Conservation (phyloP, 441 rosid genomes). For the Populus trichocarpa region DNA sequence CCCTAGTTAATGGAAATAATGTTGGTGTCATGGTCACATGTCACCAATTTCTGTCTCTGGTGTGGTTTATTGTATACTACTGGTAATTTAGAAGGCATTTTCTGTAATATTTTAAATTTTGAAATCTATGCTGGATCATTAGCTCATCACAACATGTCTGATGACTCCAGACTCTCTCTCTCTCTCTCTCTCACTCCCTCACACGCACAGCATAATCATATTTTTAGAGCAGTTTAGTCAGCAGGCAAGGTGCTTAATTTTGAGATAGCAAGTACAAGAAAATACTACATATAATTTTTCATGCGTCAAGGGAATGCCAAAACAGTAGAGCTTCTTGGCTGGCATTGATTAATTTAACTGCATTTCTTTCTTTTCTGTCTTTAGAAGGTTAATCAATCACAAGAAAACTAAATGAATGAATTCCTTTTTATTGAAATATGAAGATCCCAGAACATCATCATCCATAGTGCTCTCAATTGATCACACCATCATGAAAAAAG, state of each 20-base stretch:
- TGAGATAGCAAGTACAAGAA: too few species aligned
- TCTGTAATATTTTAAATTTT: background rate
- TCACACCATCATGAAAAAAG: slow-evolving; percentile 7
- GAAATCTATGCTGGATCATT: background rate
- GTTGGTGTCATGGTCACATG: background rate
- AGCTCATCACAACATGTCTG: background rate
- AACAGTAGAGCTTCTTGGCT: too few species aligned
- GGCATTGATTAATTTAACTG: too few species aligned
- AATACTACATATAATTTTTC: too few species aligned
- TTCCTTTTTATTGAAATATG: slow-evolving; percentile 18
- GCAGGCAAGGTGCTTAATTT: too few species aligned
- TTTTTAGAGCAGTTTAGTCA: too few species aligned
- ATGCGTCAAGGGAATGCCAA: too few species aligned
- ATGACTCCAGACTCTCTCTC: background rate
- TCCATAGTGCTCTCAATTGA: slow-evolving; percentile 20
- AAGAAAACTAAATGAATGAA: slow-evolving; percentile 4
- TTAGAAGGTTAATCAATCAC: too few species aligned
- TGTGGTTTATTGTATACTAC: background rate
- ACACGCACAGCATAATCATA: too few species aligned
- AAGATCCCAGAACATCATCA: slow-evolving; percentile 21
- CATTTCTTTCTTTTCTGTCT: background rate
- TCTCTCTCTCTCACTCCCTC: background rate
- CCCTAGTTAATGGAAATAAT: background rate
- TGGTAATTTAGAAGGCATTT: background rate
- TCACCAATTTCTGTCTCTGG: background rate